Evolutionary conservation across 306 rosid genomes (phyloP), one percentile per base, ranked within the genome.

Genomic region (Rubus parviflorus): DNA sequence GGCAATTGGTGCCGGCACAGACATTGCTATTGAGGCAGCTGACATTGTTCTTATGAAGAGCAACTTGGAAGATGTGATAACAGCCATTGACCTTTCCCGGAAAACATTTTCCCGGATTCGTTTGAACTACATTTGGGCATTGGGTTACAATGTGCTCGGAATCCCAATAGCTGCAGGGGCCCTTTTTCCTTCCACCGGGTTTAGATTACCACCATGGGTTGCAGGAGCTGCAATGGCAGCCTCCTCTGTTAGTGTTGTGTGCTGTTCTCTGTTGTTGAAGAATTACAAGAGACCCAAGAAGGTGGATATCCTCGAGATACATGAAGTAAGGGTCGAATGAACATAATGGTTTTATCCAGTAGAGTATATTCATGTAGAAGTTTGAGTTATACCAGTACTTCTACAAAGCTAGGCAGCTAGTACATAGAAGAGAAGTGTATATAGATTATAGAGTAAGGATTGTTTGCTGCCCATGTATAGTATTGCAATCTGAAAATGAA

Each of bases 191-290:
- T 86, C 85, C 40, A 86, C 93, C 16, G 72, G 85, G 61, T 85
- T 90, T 73, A 72, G 97, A 11, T 68, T 90, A 62, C 98, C 95
- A 0, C 98, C 98, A n/a, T 93, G 98, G 97, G 79, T 93, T 81
- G 98, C 98, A 37, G 97, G 98, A 68, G 98, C 93, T 43, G 97
- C 98, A 57, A 93, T 93, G 98, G 98, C 97, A 41, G 97, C 98
- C 22, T 93, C 97, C 66, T 93, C 98, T 53, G 82, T 93, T n/a
- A 90, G 91, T 73, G 98, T 93, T 42, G 97, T 93, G 30, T 93
- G 94, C 58, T 90, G 93, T 64, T 93, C 97, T 62, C 83, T 90
- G 67, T 80, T 90, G 88, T 80, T 93, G 57, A 90, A 85, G 83
- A 81, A 81, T 49, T 93, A 90, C 81, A 81, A 73, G 83, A 93